Base-by-base conservation (phyloP, 208 protist genomes). In the Leishmania braziliensis region DNA sequence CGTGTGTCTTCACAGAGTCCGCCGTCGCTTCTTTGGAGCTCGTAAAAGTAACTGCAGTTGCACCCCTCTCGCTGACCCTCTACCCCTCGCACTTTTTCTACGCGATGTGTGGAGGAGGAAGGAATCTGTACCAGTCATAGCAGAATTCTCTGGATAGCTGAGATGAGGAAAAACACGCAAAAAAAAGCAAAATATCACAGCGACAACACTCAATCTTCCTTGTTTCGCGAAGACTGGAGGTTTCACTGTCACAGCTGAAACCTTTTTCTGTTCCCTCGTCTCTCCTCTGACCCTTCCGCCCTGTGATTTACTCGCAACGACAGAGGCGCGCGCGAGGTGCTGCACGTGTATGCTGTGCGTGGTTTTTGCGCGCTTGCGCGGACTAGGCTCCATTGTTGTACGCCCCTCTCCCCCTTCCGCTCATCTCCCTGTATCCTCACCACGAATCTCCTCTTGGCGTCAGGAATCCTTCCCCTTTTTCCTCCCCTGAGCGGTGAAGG, bases 1-100 rank as follows among this genome's bases (percentile, higher is more conserved):
- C 33, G 51, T 75, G 46, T 76, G 72, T 76, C 51, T 4, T 76
- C 72, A 76, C 72, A 76, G 72, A 76, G 51, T 48, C 33, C 51
- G 43, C 51, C 72, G 48, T 76, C 51, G 12, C 16, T 2, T 62
- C 51, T 60, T 60, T 36, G 43, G 43, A 6, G 43, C 43, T 43
- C 36, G 43, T 56, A n/a, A 46, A 14, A 33, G 51, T 62, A 18
- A 73, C 9, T 8, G 4, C 53, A 16, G 9, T 10, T 51, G 29
- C 23, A 48, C 69, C 16, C 69, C 16, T 23, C 36, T 54, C 26
- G 69, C 43, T 33, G 69, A 36, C 18, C 9, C 20, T 51, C 23
- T 5, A 4, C 26, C 46, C 10, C 9, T 36, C 39, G 20, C 48
- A 9, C 12, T 51, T 39, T 54, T 18, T 73, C n/a, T n/a, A 10